Evolutionary conservation across 208 protist genomes (phyloP).

Genomic region (Naegleria fowleri): DNA sequence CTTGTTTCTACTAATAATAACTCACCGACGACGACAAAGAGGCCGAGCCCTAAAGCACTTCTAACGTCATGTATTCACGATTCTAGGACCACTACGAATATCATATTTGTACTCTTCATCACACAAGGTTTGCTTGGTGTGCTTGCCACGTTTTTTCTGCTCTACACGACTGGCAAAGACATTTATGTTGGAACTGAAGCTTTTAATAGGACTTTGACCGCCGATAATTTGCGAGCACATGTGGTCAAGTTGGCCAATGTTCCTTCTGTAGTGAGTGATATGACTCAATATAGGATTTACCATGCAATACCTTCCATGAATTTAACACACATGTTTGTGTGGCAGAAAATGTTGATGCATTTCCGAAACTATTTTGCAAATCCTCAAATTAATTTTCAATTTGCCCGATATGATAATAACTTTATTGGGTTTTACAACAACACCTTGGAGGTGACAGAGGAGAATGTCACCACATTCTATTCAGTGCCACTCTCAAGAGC

Average conservation of each 20-base stretch:
- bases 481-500: too few species aligned
- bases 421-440: neutral
- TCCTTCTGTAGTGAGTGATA: neutral
- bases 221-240: neutral
- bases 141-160: neutral
- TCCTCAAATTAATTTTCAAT: neutral
- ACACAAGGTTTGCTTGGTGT: neutral
- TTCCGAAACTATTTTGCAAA: neutral
- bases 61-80: too few species aligned
- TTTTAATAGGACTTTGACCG: neutral
- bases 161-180: neutral
- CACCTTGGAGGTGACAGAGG: neutral
- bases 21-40: too few species aligned
- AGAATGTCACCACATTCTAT: too few species aligned
- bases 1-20: too few species aligned
- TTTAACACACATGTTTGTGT: neutral
- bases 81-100: neutral
- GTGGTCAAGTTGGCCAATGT: neutral
- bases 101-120: neutral
- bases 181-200: neutral
- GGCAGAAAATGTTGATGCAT: neutral
- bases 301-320: neutral
- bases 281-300: neutral
- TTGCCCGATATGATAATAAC: neutral
- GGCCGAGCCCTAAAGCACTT: too few species aligned